A percentile compares a stretch with the other conserved stretches of the same genome.
These are phyloP conservation scores for Flaveria sonorensis DNA, from an alignment of 129 eudicot species.

Conservation along the genomic window DNA sequence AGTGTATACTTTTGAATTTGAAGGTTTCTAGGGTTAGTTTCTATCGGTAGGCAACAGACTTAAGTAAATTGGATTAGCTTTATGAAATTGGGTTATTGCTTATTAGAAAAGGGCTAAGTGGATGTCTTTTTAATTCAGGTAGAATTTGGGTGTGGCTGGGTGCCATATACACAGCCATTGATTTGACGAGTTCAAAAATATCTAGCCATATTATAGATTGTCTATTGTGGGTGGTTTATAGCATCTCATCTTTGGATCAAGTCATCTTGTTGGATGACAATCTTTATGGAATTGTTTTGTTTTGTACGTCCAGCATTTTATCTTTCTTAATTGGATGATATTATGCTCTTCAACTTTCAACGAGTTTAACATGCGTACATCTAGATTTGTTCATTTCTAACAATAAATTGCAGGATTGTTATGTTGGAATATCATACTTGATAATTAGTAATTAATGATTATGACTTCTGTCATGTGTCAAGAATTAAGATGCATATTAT, in stretches of 20 bases:
- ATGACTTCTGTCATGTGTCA: constrained; percentile 17
- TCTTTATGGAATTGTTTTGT: neutral
- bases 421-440: neutral
- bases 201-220: neutral
- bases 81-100: neutral
- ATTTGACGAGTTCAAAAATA: neutral
- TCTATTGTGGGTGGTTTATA: neutral
- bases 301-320: neutral
- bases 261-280: neutral
- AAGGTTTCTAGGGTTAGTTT: constrained; percentile 18
- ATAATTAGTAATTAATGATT: constrained; percentile 3
- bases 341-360: neutral
- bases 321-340: neutral
- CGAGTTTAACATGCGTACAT: constrained; percentile 5
- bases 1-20: neutral
- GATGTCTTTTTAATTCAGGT: neutral
- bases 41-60: neutral
- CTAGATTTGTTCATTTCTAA: neutral
- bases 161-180: too few relatives aligned
- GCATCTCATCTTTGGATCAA: neutral
- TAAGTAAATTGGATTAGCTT: neutral
- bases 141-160: too few relatives aligned
- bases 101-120: neutral
- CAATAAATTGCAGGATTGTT: constrained; percentile 2
- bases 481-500: neutral